Evolutionary conservation across 2,329 filamentous ascomycete species (phyloP).

Genomic region (Ascochyta koolunga): DNA sequence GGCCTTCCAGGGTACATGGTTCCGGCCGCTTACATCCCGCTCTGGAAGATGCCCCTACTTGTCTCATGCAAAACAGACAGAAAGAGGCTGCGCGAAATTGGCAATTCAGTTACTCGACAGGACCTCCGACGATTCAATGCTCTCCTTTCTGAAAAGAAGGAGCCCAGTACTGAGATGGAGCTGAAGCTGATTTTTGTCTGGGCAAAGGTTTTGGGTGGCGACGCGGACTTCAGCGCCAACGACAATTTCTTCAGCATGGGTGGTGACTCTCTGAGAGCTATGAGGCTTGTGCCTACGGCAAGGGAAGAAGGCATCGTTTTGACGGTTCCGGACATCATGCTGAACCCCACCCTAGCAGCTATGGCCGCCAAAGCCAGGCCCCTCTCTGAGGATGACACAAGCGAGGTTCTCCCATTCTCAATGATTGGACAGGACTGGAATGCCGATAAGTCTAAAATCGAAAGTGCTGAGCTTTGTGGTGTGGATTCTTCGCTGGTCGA

Average conservation of each 20-base stretch:
- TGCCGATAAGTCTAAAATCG: slow-evolving; percentile 40
- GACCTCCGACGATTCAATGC: slow-evolving; percentile 43
- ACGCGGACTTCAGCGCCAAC: slow-evolving; percentile 41
- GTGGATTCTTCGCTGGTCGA: slow-evolving; percentile 36
- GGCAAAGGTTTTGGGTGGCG: slow-evolving; percentile 41
- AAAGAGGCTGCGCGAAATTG: slow-evolving; percentile 44
- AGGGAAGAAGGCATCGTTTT: slow-evolving; percentile 57
- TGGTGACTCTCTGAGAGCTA: slow-evolving; percentile 59
- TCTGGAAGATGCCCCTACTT: slow-evolving; percentile 45
- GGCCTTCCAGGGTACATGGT: slow-evolving; percentile 46
- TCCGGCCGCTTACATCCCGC: slow-evolving; percentile 43
- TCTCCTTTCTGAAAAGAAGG: slow-evolving; percentile 52
- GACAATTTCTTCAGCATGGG: slow-evolving; percentile 56
- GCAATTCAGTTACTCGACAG: slow-evolving; percentile 37
- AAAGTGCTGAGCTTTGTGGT: slow-evolving; percentile 47
- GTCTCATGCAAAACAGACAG: slow-evolving; percentile 46
- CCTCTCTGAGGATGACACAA: slow-evolving; percentile 23
- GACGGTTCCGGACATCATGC: slow-evolving; percentile 64
- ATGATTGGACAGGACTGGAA: slow-evolving; percentile 34
- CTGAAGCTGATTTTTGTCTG: slow-evolving; percentile 36
- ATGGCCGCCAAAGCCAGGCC: slow-evolving; percentile 52
- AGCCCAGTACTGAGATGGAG: slow-evolving; percentile 40
- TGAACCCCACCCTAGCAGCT: slow-evolving; percentile 50
- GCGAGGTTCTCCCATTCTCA: slow-evolving; percentile 43
- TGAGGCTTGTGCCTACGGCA: slow-evolving; percentile 63